Base-by-base conservation (phyloP, 345 rosid species). In the Moringa oleifera region DNA sequence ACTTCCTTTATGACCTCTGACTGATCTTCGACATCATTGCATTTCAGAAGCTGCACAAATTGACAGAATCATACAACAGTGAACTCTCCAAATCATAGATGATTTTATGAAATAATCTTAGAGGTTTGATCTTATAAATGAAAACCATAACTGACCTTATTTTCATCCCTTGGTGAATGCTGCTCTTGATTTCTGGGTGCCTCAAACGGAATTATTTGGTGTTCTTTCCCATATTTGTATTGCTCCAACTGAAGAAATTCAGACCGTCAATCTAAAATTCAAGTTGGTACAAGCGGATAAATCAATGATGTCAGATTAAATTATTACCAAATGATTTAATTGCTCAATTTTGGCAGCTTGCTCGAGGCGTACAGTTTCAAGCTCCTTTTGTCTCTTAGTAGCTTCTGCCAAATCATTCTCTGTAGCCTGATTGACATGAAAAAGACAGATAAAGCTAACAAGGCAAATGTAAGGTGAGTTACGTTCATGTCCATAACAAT, bases 271-370 rank as follows among this genome's bases (percentile, higher is more conserved):
- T n/a, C 13, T 59, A 16, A 25, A 58, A 49, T 46, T 22, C 20
- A 24, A 51, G 28, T 18, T 25, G 10, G 25, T 15, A 1, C 22
- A 24, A 22, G 22, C 53, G 20, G 20, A 7, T 19, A 1, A 66
- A 10, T 21, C 18, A 57, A 20, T 25, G 20, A 33, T 46, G 71
- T 51, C 12, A 67, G 52, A n/a, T 10, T 25, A 64, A 52, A 73
- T 73, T 53, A 59, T 68, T 57, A 90, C 94, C 87, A 79, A 67
- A 24, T 50, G 70, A 58, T 66, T 88, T 54, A 94, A 79, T 77
- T 75, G 78, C 78, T 88, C 82, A 71, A 94, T 88, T 80, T 81
- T 81, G 61, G 87, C 86, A 63, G 85, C 95, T 75, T 94, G 97
- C 71, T 86, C 85, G 71, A 25, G 54, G 63, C 95, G 90, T 58